Conservation (phyloP, 148 eudicot genomes). For the Polygonum maritimum region DNA sequence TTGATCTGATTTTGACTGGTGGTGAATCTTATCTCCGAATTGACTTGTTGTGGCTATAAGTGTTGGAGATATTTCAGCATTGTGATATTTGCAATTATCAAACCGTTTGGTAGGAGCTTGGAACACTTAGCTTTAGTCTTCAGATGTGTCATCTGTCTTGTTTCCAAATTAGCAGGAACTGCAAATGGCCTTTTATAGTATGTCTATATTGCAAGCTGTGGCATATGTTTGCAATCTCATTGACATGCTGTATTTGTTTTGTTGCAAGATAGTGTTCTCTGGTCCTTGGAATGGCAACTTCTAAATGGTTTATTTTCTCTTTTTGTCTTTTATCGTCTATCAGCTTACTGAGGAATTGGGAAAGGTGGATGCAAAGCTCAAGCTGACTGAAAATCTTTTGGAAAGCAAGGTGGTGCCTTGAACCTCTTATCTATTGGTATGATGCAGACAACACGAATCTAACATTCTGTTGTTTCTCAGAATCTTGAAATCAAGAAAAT, state of each 20-base stretch:
- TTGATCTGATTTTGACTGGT: neutral
- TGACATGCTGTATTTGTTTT: neutral
- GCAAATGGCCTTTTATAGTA: neutral
- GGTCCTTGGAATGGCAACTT: neutral
- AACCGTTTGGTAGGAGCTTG: neutral
- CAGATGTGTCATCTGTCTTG: neutral
- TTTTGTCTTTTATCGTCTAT: neutral
- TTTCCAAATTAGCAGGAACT: constrained; percentile 2
- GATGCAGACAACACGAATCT: neutral
- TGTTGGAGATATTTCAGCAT: neutral
- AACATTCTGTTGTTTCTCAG: constrained; percentile 22
- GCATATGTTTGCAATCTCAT: constrained; percentile 10
- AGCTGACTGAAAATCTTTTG: constrained; percentile 58
- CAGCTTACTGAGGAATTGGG: constrained; percentile 64
- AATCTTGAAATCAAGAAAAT: constrained; percentile 77
- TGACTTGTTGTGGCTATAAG: neutral
- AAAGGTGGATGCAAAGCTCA: constrained; percentile 62
- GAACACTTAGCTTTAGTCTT: neutral
- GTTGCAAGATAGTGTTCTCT: neutral
- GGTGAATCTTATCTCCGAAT: neutral
- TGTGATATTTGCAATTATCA: neutral
- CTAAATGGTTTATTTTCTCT: neutral
- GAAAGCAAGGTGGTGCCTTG: constrained; percentile 48
- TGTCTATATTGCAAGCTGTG: constrained; percentile 17
- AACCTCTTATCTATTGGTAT: neutral